Base-by-base conservation (phyloP, 345 rosid species). In the Sapria himalayana region DNA sequence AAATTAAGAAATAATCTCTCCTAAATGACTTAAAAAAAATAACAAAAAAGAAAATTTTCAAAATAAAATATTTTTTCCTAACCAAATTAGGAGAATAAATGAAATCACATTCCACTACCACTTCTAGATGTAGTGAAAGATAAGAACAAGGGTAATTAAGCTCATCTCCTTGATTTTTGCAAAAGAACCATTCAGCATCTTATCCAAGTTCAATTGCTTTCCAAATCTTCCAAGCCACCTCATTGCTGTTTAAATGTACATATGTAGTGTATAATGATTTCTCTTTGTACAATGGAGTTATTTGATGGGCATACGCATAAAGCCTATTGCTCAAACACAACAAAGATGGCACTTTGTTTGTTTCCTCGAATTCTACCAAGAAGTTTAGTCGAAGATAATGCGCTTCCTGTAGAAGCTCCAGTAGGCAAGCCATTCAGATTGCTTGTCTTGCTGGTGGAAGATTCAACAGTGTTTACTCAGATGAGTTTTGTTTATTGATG, bases 401-500 rank as follows among this genome's bases (percentile, higher is more conserved):
- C 93, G 68, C 71, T 79, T 15, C 91, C 94, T 1, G 98, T 68
- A 23, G 81, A 57, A 35, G 72, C 68, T 22, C 93, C 94, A 8
- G 82, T 93, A n/a, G 73, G 58, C 25, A 72, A 17, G 39, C 78
- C 74, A 27, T 62, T 69, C 36, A 31, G 33, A 39, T 37, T 43
- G 40, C 45, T 52, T 29, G 50, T 25, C 49, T 59, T 71, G 42
- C 52, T 56, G 36, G 39, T 40, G 37, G 69, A 45, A 33, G 78
- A 47, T 35, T 58, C 71, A 31, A 56, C 61, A 23, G 31, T 66
- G 41, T 49, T 65, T 64, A 9, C 58, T 45, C 61, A 78, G 50
- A 46, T 51, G 75, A 37, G 81, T n/a, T n/a, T n/a, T 46, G 54
- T 61, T 65, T 38, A 76, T 48, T 6, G 78, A 65, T 42, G 82